Evolutionary conservation across 2,329 filamentous ascomycete species (phyloP), one percentile per base, ranked within the genome.

Genomic region (Fusarium tjaetaba): DNA sequence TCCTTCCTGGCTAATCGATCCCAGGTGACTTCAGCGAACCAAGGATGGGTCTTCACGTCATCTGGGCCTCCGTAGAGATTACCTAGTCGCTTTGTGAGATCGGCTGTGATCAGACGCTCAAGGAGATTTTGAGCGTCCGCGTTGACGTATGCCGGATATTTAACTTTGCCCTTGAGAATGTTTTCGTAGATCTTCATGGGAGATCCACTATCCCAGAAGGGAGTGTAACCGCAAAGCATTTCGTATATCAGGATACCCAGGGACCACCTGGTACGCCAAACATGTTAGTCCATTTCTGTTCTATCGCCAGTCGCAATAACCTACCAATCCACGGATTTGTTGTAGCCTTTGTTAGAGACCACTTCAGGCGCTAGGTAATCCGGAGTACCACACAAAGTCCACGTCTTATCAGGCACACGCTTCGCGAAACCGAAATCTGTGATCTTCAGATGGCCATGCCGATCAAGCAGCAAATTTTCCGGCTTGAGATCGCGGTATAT

Each of bases 181-280:
- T 99, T 99, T 86, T 99, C 96, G 85, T 99, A 99, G 80, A 99
- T 99, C 85, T 97, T 98, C 90, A 99, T 97, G 6, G 96, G 96
- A 49, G 94, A 97, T 62, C 96, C 96, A 78, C 94, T 94, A 82
- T 99, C 96, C 96, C 96, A 99, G 86, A 99, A 99, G 10, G 96
- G 96, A 10, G 96, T 99, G 84, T 98, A 99, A 34, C 96, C 96
- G 81, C 96, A 98, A 42, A 99, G 90, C 96, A 99, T 99, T 87
- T 99, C 96, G 83, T 98, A 99, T 82, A 99, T 98, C 77, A 99
- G 86, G 81, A 99, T 98, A 51, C 96, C 96, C 66, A 99, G 88
- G 60, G 96, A 98, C 96, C 96, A 99, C 95, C 95, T 98, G 61
- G 16, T 24, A 28, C 30, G n/a, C 59, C 57, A 53, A 52, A n/a